Base-by-base conservation (phyloP, 192 early-diverging fungal genomes). In the Powellomyces hirtus region DNA sequence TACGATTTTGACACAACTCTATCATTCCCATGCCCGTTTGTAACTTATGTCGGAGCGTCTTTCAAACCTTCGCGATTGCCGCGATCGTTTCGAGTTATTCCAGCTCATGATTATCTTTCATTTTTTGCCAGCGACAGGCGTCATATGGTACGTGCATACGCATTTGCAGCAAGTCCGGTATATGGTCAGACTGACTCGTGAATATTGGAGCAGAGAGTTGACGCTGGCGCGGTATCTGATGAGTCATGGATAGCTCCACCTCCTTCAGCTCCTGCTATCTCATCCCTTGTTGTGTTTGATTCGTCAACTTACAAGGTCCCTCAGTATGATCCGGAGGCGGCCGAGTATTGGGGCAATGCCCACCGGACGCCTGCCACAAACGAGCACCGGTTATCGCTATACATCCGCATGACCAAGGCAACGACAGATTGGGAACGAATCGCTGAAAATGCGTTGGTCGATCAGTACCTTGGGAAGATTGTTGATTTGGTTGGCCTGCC, bases 321-420 rank as follows among this genome's bases (percentile, higher is more conserved):
- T 27, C 18, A 38, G 38, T 11, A n/a, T 24, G 26, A 36, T 8
- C 11, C 20, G 8, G 18, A 29, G 13, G 18, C 36, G 20, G 20
- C 53, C 33, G 27, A 58, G 29, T 57, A 38, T 38, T 67, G 65
- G 65, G 65, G 65, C 24, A 36, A 51, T 22, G 65, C 65, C n/a
- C 65, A 67, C 27, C 18, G 3, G 0, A 5, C 30, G 18, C 30
- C 36, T 10, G 38, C 33, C 14, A 58, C 51, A 5, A 34, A 58
- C 50, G 53, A 58, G n/a, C 53, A 57, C 36, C 31, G 52, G 5
- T 33, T 67, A 38, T 53, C 65, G 20, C 10, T 67, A 1, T 67
- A 67, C 33, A 40, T 67, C 22, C 51, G 65, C 8, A 67, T 67
- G 65, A 16, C n/a, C n/a, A n/a, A n/a, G n/a, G n/a, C n/a, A n/a